phyloP scores from a whole-genome alignment of 768 basidiomycete genomes.

The Lentinula guzmanii region DNA sequence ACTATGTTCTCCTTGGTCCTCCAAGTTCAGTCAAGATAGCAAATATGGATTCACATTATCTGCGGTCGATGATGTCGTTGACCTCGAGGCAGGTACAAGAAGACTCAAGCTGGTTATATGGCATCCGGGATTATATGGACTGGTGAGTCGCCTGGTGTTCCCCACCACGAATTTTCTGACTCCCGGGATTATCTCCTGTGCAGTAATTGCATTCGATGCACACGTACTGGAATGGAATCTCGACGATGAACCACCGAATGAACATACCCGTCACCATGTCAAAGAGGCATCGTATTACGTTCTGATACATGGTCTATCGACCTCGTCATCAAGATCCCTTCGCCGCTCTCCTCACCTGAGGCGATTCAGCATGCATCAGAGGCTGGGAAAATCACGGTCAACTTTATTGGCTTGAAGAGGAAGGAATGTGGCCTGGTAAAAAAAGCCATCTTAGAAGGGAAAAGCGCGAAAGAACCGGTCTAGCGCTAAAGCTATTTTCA shows the following conservation, averaged over 20 bases:
- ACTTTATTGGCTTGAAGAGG: conserved; percentile 80
- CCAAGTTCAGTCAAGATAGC: conserved; percentile 11
- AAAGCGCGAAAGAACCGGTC: conserved; percentile 32
- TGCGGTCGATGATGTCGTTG: conserved; percentile 49
- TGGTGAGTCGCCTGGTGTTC: conserved; percentile 30
- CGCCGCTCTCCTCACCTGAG: not conserved
- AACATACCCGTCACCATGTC: conserved; percentile 77
- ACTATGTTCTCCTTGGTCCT: conserved; percentile 47
- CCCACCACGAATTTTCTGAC: not conserved
- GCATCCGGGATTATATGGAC: conserved; percentile 90
- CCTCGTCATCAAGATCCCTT: conserved; percentile 56
- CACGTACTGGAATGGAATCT: conserved; percentile 84
- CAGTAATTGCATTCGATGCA: conserved; percentile 87
- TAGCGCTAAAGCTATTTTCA: conserved; percentile 70
- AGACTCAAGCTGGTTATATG: conserved; percentile 61
- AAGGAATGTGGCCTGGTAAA: conserved; percentile 81
- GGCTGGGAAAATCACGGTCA: conserved; percentile 38
- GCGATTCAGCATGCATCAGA: not conserved
- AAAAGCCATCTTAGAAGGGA: not conserved
- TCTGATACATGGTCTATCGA: conserved; percentile 68
- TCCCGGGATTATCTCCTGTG: not conserved
- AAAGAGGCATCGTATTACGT: conserved; percentile 87
- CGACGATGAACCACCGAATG: conserved; percentile 71
- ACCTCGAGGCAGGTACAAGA: conserved; percentile 56
- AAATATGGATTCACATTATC: conserved; percentile 44